A percentile compares a stretch with the other conserved stretches of the same genome.
Evolutionary conservation across 805 yeast genomes (phyloP).

Genomic region (Saturnispora bothae): DNA sequence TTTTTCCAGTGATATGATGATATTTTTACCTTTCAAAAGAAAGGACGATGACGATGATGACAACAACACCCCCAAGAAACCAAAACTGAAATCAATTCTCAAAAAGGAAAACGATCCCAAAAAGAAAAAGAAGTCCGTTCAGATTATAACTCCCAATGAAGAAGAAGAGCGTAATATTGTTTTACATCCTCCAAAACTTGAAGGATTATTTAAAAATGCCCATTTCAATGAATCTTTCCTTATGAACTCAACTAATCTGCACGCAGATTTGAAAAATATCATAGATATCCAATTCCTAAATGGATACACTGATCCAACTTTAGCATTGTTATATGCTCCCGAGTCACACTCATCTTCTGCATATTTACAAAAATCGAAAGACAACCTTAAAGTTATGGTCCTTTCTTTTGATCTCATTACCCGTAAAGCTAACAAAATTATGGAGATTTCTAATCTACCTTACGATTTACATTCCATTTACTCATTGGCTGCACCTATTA

Average conservation of each 20-base stretch:
- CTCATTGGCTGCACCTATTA: constrained; percentile 54
- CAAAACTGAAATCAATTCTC: constrained; percentile 7
- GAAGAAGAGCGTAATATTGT: constrained; percentile 6
- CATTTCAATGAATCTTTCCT: constrained; percentile 45
- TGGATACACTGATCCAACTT: constrained; percentile 74
- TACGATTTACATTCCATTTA: constrained; percentile 59
- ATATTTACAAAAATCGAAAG: constrained; percentile 46
- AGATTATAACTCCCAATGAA: constrained; percentile 3
- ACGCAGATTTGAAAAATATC: constrained; percentile 47
- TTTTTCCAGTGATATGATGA: constrained; percentile 57
- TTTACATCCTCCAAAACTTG: constrained; percentile 3
- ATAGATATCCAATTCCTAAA: constrained; percentile 62
- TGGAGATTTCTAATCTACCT: constrained; percentile 56
- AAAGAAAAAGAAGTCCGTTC: constrained; percentile 3
- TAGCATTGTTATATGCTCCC: constrained; percentile 27
- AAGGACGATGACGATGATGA: constrained; percentile 29
- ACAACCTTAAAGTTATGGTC: constrained; percentile 50
- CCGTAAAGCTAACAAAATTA: constrained; percentile 53
- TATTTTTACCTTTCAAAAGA: constrained; percentile 55
- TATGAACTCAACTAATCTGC: constrained; percentile 45
- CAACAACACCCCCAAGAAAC: constrained; percentile 11
- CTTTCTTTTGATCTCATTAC: constrained; percentile 55
- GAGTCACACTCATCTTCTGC: constrained; percentile 65
- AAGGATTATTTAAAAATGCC: constrained; percentile 1
- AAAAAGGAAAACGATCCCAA: neutral